Conservation (phyloP, 2,329 filamentous ascomycete genomes). For the Penicillium brevicompactum region DNA sequence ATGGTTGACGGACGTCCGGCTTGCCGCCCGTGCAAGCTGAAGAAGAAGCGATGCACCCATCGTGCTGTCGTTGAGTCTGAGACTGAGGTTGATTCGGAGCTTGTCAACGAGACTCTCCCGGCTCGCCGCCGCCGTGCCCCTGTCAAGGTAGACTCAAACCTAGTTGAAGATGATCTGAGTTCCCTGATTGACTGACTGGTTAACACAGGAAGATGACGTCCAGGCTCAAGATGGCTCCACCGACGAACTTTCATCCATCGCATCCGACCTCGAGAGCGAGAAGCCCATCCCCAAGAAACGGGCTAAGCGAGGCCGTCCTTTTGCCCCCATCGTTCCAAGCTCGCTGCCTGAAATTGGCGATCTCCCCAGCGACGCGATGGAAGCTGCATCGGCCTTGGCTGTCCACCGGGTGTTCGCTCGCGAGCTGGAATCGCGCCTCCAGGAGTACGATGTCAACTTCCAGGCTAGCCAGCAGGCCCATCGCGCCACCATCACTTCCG, state of each 20-base stretch:
- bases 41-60: conserved; percentile 32
- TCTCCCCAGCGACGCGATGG: conserved; percentile 14
- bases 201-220: not conserved
- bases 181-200: not conserved
- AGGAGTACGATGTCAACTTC: conserved; percentile 59
- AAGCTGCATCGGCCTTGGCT: conserved; percentile 32
- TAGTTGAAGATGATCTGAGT: not conserved
- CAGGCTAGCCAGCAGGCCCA: conserved; percentile 43
- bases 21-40: conserved; percentile 25
- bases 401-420: conserved; percentile 57
- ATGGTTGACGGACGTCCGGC: conserved; percentile 3
- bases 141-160: not conserved
- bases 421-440: conserved; percentile 60
- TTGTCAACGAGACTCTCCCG: not conserved
- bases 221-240: not conserved
- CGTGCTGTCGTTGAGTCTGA: not conserved
- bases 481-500: conserved; percentile 1
- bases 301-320: not conserved
- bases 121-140: not conserved
- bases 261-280: not conserved
- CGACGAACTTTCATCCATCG: not conserved
- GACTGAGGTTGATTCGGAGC: not conserved
- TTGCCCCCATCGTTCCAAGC: not conserved
- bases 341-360: not conserved
- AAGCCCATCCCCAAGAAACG: not conserved